Percentiles rank a stretch among this genome's conserved stretches.
These are phyloP conservation scores for Annona squamosa DNA, from an alignment of 164 flowering plant genomes.

Conservation along the genomic window DNA sequence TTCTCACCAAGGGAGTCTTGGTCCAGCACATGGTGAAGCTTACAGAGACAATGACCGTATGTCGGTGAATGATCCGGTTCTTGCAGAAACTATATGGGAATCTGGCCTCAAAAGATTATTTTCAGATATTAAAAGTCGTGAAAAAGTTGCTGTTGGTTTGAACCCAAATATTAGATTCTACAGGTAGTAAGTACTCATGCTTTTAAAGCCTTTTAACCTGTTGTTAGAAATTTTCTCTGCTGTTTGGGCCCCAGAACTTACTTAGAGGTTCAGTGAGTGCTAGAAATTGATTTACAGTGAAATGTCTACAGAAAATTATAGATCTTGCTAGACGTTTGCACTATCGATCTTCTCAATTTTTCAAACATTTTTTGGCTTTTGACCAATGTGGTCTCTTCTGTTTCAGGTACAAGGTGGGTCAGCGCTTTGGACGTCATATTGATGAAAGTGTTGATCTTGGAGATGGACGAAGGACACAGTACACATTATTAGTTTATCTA, in stretches of 20 bases:
- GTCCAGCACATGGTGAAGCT: slow-evolving; percentile 88
- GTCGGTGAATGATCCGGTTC: slow-evolving; percentile 67
- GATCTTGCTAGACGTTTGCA: background rate
- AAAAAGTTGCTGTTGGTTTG: slow-evolving; percentile 83
- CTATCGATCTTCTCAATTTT: background rate
- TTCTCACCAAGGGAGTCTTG: slow-evolving; percentile 88
- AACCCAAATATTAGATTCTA: slow-evolving; percentile 93
- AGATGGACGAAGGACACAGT: slow-evolving; percentile 59
- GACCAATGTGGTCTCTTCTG: background rate
- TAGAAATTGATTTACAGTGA: background rate
- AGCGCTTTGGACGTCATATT: slow-evolving; percentile 85
- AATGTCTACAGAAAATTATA: background rate
- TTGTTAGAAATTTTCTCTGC: background rate
- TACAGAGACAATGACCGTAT: slow-evolving; percentile 86
- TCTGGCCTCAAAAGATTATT: slow-evolving; percentile 65
- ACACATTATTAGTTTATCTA: slow-evolving; percentile 77
- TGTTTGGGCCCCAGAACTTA: background rate
- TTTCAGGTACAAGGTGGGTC: slow-evolving; percentile 77
- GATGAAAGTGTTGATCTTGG: slow-evolving; percentile 90
- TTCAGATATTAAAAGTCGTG: slow-evolving; percentile 59
- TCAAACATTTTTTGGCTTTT: background rate
- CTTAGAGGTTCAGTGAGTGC: background rate
- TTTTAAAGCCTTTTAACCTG: background rate
- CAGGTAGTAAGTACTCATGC: slow-evolving; percentile 35
- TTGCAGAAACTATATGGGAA: slow-evolving; percentile 71